Evolutionary conservation across 1,139 yeast species (phyloP).

Genomic region (Kurtzmaniella quercitrusa): DNA sequence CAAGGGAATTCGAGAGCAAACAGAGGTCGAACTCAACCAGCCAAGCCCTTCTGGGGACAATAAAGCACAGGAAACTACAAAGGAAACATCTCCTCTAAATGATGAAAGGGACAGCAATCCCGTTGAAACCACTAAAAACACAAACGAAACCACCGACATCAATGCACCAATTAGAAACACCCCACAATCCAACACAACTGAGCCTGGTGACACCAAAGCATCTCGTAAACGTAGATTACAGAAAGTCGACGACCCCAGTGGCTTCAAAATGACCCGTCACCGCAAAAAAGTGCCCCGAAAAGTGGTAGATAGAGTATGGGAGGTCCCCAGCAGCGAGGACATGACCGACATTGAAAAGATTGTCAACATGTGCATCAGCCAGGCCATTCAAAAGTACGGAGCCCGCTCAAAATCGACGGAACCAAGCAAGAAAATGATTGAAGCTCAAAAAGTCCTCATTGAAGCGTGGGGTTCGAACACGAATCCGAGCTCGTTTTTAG

Average conservation of each 20-base stretch:
- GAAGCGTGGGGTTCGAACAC: slow-evolving; percentile 28
- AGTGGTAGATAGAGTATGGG: slow-evolving; percentile 34
- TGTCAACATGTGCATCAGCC: slow-evolving; percentile 25
- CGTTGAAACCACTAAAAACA: too few species aligned
- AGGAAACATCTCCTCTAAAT: too few species aligned
- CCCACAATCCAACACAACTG: too few species aligned
- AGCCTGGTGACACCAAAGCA: too few species aligned
- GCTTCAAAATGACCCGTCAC: slow-evolving; percentile 13
- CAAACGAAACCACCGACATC: too few species aligned
- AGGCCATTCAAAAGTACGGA: slow-evolving; percentile 26
- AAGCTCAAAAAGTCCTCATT: slow-evolving; percentile 25
- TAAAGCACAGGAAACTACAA: too few species aligned
- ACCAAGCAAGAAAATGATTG: slow-evolving; percentile 16
- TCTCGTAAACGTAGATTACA: neutral
- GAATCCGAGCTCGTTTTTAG: slow-evolving; percentile 24
- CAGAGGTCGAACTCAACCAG: too few species aligned
- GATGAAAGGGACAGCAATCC: too few species aligned
- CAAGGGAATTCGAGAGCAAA: too few species aligned
- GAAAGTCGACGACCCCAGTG: slow-evolving; percentile 12
- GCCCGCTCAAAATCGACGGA: slow-evolving; percentile 5
- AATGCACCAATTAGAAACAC: too few species aligned
- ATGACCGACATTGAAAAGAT: slow-evolving; percentile 24
- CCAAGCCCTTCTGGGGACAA: too few species aligned
- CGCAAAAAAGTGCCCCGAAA: slow-evolving; percentile 24
- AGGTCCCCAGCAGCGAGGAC: slow-evolving; percentile 20